phyloP scores from a whole-genome alignment of 2,329 filamentous ascomycete genomes.

The Zymoseptoria brevis region DNA sequence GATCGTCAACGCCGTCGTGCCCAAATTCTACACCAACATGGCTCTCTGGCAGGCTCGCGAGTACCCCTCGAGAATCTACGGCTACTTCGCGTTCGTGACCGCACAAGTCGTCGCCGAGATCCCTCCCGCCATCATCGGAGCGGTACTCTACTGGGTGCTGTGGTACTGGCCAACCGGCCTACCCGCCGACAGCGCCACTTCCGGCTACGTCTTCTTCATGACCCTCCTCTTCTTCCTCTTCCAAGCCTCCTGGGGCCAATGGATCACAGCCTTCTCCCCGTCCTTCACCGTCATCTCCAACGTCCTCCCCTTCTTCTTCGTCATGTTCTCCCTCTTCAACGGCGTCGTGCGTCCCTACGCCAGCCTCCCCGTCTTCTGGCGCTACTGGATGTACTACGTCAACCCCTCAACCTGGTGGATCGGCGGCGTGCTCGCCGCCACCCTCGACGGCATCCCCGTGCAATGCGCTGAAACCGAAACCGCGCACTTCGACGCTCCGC shows the following conservation, averaged over 20 bases:
- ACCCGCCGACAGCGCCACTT: slow-evolving; percentile 54
- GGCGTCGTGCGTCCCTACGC: slow-evolving; percentile 64
- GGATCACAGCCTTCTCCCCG: slow-evolving; percentile 56
- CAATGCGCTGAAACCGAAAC: slow-evolving; percentile 47
- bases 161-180: slow-evolving; percentile 74
- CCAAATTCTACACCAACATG: slow-evolving; percentile 70
- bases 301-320: slow-evolving; percentile 70
- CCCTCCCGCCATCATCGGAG: slow-evolving; percentile 57
- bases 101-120: slow-evolving; percentile 67
- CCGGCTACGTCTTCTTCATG: slow-evolving; percentile 74
- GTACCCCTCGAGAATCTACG: slow-evolving; percentile 66
- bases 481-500: slow-evolving; percentile 58
- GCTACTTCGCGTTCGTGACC: slow-evolving; percentile 68
- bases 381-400: slow-evolving; percentile 62
- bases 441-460: slow-evolving; percentile 45
- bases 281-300: slow-evolving; percentile 73
- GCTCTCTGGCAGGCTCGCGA: slow-evolving; percentile 67
- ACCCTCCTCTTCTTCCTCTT: slow-evolving; percentile 70
- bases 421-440: slow-evolving; percentile 58
- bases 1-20: slow-evolving; percentile 63
- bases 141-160: slow-evolving; percentile 60
- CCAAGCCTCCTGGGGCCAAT: slow-evolving; percentile 68
- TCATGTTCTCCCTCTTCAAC: slow-evolving; percentile 69
- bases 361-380: slow-evolving; percentile 61
- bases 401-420: slow-evolving; percentile 67